A percentile compares a stretch with the other conserved stretches of the same genome.
These are phyloP conservation scores for Setaria viridis DNA, from an alignment of 202 grass and related monocot species.

Conservation along the genomic window DNA sequence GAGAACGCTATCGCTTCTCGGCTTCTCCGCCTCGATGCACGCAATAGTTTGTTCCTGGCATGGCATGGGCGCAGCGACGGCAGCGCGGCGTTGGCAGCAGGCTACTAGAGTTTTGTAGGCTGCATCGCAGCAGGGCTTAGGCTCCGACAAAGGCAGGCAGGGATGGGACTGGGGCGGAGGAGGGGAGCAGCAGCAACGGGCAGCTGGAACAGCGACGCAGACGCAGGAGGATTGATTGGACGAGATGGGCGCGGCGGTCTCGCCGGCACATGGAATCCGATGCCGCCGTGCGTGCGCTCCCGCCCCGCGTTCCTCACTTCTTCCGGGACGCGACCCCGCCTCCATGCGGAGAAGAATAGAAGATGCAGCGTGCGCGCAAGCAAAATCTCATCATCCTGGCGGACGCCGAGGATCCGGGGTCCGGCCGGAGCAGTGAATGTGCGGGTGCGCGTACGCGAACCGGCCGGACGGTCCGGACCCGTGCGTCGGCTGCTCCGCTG, in stretches of 20 bases:
- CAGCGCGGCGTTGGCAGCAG: not conserved
- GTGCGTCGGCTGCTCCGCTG: not conserved
- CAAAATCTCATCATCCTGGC: not conserved
- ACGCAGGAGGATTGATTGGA: constrained; percentile 28
- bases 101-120: not conserved
- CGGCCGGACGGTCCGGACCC: no score
- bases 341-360: not conserved
- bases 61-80: not conserved
- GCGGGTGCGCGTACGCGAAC: no score
- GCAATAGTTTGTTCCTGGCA: no score
- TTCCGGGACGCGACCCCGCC: not conserved
- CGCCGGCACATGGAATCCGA: constrained; percentile 35
- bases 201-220: not conserved
- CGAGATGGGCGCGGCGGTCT: not conserved
- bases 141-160: constrained; percentile 41
- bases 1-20: no score
- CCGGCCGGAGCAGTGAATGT: not conserved
- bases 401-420: not conserved
- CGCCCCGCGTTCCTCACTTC: not conserved
- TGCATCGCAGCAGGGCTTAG: not conserved
- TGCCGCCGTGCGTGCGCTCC: not conserved
- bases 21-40: no score
- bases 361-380: not conserved
- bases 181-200: not conserved
- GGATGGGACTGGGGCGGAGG: constrained; percentile 31